These are phyloP conservation scores for Nitzschia putrida DNA, from an alignment of 108 stramenopile species.

Conservation along the genomic window DNA sequence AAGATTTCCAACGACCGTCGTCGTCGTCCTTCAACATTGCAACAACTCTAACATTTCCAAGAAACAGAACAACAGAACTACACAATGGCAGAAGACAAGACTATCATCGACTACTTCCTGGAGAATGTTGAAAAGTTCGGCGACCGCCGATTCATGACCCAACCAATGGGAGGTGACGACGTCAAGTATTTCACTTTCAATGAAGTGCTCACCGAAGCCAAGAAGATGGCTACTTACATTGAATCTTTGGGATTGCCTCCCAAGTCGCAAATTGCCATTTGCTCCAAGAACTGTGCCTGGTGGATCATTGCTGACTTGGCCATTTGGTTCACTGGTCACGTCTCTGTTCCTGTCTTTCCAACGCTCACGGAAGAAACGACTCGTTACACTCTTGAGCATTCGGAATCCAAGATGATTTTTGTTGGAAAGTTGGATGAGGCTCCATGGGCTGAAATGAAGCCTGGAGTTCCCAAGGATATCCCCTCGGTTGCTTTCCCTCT, in stretches of 20 bases:
- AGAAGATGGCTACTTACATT: slow-evolving; percentile 71
- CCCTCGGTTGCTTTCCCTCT: slow-evolving; percentile 66
- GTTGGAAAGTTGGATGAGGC: slow-evolving; percentile 76
- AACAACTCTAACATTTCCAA: too few relatives aligned
- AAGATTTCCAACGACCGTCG: too few relatives aligned
- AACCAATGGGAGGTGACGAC: slow-evolving; percentile 68
- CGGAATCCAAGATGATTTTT: slow-evolving; percentile 73
- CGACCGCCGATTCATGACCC: slow-evolving; percentile 59
- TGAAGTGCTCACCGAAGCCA: slow-evolving; percentile 64
- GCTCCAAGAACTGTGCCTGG: slow-evolving; percentile 75
- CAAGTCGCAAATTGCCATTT: slow-evolving; percentile 71
- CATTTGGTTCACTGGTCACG: slow-evolving; percentile 73
- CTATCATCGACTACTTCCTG: slow-evolving; percentile 64
- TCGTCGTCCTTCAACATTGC: too few relatives aligned
- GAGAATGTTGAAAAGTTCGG: slow-evolving; percentile 60
- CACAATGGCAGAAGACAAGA: slow-evolving; percentile 43
- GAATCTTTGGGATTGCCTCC: slow-evolving; percentile 46
- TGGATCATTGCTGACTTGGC: slow-evolving; percentile 83
- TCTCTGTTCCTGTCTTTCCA: slow-evolving; percentile 69
- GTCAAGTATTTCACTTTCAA: slow-evolving; percentile 61
- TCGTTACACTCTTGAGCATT: slow-evolving; percentile 72
- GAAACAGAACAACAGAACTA: too few relatives aligned
- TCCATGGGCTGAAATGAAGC: slow-evolving; percentile 77
- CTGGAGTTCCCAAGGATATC: slow-evolving; percentile 59
- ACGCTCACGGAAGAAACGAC: slow-evolving; percentile 73